Evolutionary conservation across 495 filamentous ascomycete genomes (phyloP), one percentile per base, ranked within the genome.

Genomic region (Neurospora pannonica): DNA sequence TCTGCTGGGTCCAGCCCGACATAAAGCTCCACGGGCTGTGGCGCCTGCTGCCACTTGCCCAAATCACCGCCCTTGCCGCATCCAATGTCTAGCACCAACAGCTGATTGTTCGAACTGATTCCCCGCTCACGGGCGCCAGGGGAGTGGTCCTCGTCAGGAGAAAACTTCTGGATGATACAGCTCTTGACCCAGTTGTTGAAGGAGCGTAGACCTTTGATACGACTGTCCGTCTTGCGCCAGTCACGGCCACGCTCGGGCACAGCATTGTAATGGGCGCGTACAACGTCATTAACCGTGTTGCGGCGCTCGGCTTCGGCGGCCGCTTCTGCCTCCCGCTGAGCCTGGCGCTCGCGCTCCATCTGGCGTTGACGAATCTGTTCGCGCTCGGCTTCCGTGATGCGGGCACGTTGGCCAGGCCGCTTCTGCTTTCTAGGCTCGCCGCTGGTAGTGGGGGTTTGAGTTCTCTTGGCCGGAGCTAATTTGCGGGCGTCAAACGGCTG

Each of bases 131-230:
- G 85, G 11, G 87, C 82, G 9, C 84, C 85, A 15, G 86, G 86
- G 0, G 88, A 82, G 38, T 86, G 79, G 60, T 92, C 89, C 81
- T 97, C 94, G 71, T 91, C 90, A 0, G 93, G 94, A 3, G 93
- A 93, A 82, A 97, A 98, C 79, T 97, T 98, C 80, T 98, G 94
- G 76, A 99, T 98, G 73, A 97, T 87, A 17, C 92, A 94, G 81
- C 93, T 97, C 86, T 99, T 99, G 81, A 98, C 88, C 96, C 96
- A 99, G 80, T 99, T 99, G 83, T 99, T 99, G 85, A 97, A 97
- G 77, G 90, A 93, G 24, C 96, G 90, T 71, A 99, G 85, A 0
- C 96, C 96, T 83, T 96, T 97, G 86, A 99, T 99, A 73, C 91
- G 90, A 79, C 91, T 94, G 77, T 95, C 93, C 3, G 93, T 97